A percentile compares a stretch with the other conserved stretches of the same genome.
Evolutionary conservation across 2,329 filamentous ascomycete genomes (phyloP).

Genomic region (Macrophomina phaseolina): DNA sequence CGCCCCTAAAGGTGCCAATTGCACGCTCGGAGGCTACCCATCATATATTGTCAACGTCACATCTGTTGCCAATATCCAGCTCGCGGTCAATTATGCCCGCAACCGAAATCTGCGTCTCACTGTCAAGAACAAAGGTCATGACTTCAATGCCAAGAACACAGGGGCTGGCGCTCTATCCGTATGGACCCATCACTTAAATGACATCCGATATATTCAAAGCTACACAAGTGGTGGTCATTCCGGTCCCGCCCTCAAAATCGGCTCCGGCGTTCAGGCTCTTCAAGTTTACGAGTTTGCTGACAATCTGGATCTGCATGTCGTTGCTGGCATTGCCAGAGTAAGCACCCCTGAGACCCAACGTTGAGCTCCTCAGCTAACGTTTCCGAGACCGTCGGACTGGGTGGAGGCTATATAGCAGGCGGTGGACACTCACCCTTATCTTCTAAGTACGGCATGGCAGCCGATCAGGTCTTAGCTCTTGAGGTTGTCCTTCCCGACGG

Average conservation of each 20-base stretch:
- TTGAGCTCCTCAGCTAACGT: conserved; percentile 26
- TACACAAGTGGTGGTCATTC: conserved; percentile 33
- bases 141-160: conserved; percentile 43
- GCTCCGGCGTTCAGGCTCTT: conserved; percentile 40
- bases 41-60: conserved; percentile 41
- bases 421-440: conserved; percentile 36
- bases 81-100: conserved; percentile 37
- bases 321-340: background rate
- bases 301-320: conserved; percentile 55
- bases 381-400: conserved; percentile 40
- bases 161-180: conserved; percentile 41
- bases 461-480: conserved; percentile 40
- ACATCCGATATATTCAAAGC: conserved; percentile 38
- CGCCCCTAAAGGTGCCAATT: conserved; percentile 30
- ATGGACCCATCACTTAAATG: conserved; percentile 46
- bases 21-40: conserved; percentile 36
- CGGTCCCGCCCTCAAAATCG: conserved; percentile 38
- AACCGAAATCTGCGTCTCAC: conserved; percentile 40
- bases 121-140: conserved; percentile 46
- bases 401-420: conserved; percentile 41
- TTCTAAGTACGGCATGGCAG: conserved; percentile 45
- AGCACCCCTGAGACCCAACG: background rate
- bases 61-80: conserved; percentile 34
- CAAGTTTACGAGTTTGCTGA: conserved; percentile 36
- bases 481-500: conserved; percentile 42